Evolutionary conservation across 306 rosid genomes (phyloP).

Genomic region (Casuarina equisetifolia): DNA sequence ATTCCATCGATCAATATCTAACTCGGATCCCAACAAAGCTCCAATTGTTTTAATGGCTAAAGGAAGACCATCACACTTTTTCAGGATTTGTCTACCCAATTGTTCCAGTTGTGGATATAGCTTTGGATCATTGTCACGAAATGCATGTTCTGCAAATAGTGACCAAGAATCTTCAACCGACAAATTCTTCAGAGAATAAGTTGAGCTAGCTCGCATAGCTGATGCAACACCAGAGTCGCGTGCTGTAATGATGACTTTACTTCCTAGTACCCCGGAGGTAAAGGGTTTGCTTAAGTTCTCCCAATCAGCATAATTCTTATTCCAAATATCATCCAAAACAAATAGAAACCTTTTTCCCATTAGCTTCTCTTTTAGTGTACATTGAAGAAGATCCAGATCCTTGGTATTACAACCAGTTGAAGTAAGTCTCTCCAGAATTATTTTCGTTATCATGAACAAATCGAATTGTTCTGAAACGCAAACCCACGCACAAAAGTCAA

Average conservation of each 20-base stretch:
- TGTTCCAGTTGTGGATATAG: not conserved
- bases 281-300: no score
- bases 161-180: slow-evolving; percentile 16
- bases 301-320: no score
- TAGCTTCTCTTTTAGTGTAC: not conserved
- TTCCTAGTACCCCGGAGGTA: not conserved
- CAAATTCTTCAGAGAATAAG: slow-evolving; percentile 15
- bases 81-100: slow-evolving; percentile 23
- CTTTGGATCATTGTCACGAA: not conserved
- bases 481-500: no score
- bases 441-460: slow-evolving; percentile 4
- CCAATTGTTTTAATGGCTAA: slow-evolving; percentile 30
- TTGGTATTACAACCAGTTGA: no score
- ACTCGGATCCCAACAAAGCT: slow-evolving; percentile 8
- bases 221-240: slow-evolving; percentile 22
- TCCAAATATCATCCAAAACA: no score
- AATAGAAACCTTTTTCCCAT: not conserved
- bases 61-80: slow-evolving; percentile 39
- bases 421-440: not conserved
- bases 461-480: no score
- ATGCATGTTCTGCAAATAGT: slow-evolving; percentile 26
- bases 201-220: not conserved
- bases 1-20: not conserved
- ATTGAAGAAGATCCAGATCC: slow-evolving; percentile 21
- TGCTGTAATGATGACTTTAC: slow-evolving; percentile 35